Evolutionary conservation across 1,284 basidiomycete species (phyloP).

Genomic region (Puccinia coronata): DNA sequence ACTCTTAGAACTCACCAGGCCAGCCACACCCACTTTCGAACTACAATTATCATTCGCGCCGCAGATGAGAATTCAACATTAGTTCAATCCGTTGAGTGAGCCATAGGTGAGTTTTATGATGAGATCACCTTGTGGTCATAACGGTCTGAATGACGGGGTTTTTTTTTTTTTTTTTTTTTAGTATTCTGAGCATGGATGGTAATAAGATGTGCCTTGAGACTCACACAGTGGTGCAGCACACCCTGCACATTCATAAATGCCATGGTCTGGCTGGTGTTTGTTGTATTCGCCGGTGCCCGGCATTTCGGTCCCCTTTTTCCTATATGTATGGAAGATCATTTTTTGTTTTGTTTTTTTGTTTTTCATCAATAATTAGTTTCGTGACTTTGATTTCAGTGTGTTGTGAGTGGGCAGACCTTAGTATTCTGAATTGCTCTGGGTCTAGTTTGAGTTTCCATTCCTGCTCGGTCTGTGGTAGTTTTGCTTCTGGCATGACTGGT

Average conservation of each 20-base stretch:
- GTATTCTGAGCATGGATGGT: constrained; percentile 11
- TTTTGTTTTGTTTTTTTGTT: neutral
- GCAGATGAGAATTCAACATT: neutral
- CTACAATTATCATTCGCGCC: constrained; percentile 48
- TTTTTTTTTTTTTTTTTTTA: neutral
- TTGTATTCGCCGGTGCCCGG: constrained; percentile 36
- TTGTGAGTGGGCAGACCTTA: neutral
- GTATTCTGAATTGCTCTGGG: constrained; percentile 41
- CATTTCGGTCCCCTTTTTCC: constrained; percentile 34
- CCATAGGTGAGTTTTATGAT: neutral
- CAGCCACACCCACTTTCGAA: constrained; percentile 61
- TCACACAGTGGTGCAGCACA: constrained; percentile 59
- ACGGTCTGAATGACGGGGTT: constrained; percentile 28
- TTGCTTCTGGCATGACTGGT: neutral
- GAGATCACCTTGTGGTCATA: constrained; percentile 40
- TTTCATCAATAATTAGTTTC: no score
- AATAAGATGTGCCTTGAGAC: constrained; percentile 14
- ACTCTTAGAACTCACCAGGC: constrained; percentile 53
- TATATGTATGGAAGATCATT: neutral
- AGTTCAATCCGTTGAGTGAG: neutral
- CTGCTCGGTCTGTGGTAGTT: constrained; percentile 34
- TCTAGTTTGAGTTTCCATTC: constrained; percentile 42
- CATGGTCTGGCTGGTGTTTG: constrained; percentile 42
- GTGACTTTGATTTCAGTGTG: neutral
- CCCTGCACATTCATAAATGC: constrained; percentile 59